Conservation (phyloP, 441 rosid genomes). For the Lepidium campestre region DNA sequence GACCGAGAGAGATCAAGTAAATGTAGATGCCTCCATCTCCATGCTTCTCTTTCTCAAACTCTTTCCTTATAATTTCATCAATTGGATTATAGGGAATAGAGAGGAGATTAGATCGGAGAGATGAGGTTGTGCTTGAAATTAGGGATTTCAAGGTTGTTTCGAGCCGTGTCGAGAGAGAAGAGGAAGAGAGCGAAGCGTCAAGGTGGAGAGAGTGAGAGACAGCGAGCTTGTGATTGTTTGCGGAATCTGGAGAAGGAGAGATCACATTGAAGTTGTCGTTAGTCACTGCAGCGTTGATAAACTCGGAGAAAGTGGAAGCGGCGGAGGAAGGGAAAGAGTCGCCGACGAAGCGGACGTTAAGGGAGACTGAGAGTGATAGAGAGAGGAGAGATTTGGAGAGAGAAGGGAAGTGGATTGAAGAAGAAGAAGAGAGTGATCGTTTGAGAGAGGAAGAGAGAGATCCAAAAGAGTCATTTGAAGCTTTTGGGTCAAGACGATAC, state of each 20-base stretch:
- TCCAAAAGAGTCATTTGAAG: constrained; percentile 52
- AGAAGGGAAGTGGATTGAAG: constrained; percentile 26
- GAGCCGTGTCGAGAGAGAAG: constrained; percentile 55
- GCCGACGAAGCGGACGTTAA: constrained; percentile 77
- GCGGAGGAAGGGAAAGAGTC: constrained; percentile 54
- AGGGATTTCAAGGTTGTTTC: constrained; percentile 37
- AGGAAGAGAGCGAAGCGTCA: constrained; percentile 52
- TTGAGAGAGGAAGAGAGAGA: constrained; percentile 62
- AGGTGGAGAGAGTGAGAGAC: constrained; percentile 66
- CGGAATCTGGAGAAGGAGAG: constrained; percentile 36
- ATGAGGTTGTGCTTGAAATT: constrained; percentile 36
- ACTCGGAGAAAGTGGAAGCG: constrained; percentile 46
- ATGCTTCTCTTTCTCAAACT: constrained; percentile 62
- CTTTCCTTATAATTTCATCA: constrained; percentile 53
- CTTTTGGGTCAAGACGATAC: constrained; percentile 53
- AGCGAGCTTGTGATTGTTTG: constrained; percentile 51
- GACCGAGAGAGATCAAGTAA: constrained; percentile 62
- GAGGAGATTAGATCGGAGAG: constrained; percentile 58
- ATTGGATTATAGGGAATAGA: constrained; percentile 46
- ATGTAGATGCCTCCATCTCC: constrained; percentile 66
- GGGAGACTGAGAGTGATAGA: constrained; percentile 54
- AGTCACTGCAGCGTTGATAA: constrained; percentile 40
- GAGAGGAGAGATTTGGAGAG: constrained; percentile 51
- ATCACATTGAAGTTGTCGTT: constrained; percentile 57
- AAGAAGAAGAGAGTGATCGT: constrained; percentile 42